A percentile compares a stretch with the other conserved stretches of the same genome.
phyloP scores from a whole-genome alignment of 805 yeast species.

The Candida pseudofarinosa region DNA sequence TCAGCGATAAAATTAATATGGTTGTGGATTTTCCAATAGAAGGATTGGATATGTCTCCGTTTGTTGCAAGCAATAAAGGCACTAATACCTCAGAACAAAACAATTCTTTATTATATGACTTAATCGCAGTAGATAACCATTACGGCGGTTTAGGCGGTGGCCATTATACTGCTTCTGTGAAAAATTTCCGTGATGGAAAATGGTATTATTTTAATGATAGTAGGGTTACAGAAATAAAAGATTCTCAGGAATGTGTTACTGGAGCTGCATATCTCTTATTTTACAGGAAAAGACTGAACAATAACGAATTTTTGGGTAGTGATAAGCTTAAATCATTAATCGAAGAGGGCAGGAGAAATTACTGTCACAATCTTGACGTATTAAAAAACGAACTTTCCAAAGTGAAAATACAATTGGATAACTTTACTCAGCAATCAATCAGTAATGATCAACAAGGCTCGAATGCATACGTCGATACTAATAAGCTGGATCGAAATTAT shows the following conservation, averaged over 20 bases:
- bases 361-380: conserved; percentile 10
- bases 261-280: conserved; percentile 86
- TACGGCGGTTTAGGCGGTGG: conserved; percentile 97
- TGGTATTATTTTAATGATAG: conserved; percentile 95
- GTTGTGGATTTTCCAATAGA: conserved; percentile 84
- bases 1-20: conserved; percentile 85
- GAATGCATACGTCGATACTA: no score
- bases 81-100: conserved; percentile 17
- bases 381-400: conserved; percentile 11
- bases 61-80: conserved; percentile 30
- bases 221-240: conserved; percentile 53
- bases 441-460: no score
- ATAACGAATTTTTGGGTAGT: conserved; percentile 43
- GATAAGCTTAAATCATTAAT: conserved; percentile 38
- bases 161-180: conserved; percentile 88
- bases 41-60: conserved; percentile 68
- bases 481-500: no score
- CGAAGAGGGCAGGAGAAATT: conserved; percentile 32
- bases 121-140: conserved; percentile 92
- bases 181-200: conserved; percentile 65
- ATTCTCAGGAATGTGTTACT: conserved; percentile 58
- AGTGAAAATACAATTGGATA: conserved; percentile 13
- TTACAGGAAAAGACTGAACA: conserved; percentile 56
- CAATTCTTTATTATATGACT: conserved; percentile 59
- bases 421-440: no score